Base-by-base conservation (phyloP, 1,284 basidiomycete species). In the Anthracocystis panici-leucophaei region DNA sequence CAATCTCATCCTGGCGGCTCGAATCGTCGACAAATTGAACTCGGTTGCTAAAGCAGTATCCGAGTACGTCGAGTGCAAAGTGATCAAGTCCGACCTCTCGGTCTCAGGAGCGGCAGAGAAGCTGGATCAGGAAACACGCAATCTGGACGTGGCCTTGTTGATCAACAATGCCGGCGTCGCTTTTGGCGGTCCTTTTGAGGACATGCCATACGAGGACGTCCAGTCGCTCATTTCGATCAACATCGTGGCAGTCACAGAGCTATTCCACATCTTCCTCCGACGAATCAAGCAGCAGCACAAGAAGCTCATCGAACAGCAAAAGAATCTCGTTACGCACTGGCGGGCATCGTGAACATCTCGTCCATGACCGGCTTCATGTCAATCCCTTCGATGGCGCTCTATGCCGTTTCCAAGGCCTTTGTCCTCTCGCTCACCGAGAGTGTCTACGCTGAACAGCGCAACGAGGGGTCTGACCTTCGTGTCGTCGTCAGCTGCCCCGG, bases 151-250 rank as follows among this genome's bases (percentile, higher is more conserved):
- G 5, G 54, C 70, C 12, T n/a, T 73, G 8, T 21, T 73, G 29
- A 62, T 67, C 51, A 73, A 70, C 61, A 73, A 73, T 41, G 70
- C 66, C 23, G 70, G 70, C n/a, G 44, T 73, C 12, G 70, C 70
- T 14, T 41, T 51, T 31, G 63, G 64, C 40, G 66, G 70, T 16
- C 56, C 46, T 0, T 59, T 54, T n/a, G 66, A 73, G 25, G 54
- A 63, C 46, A 61, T 68, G 54, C 40, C 18, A 4, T 64, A 60
- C 27, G 4, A 44, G 33, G 58, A 58, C 18, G 66, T 73, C 33
- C 56, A 73, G 21, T 20, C 45, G 1, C 52, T 66, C 21, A 38
- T 67, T 14, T 42, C 55, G 14, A 48, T 73, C 53, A 73, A 73
- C 48, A 44, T 73, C 10, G 60, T 60, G 14, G 53, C 60, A 16